A percentile compares a stretch with the other conserved stretches of the same genome.
Evolutionary conservation across 805 yeast genomes (phyloP).

Genomic region (Ascoidea rubescens): DNA sequence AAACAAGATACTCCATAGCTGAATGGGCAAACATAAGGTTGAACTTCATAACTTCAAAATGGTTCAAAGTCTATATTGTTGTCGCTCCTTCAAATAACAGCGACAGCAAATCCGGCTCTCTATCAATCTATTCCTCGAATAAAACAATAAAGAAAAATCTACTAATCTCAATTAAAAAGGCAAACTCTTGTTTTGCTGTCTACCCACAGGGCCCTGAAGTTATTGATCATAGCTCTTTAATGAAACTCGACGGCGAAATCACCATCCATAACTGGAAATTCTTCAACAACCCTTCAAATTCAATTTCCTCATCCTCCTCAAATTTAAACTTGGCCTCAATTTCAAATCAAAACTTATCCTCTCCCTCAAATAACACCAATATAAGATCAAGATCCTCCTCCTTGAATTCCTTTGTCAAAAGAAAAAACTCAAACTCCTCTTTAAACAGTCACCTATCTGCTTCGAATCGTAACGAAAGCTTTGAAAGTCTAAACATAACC

Average conservation of each 20-base stretch:
- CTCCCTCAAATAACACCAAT: not conserved
- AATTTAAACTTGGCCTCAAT: not conserved
- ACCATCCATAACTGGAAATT: conserved; percentile 13
- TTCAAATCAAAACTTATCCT: not conserved
- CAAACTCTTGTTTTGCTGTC: conserved; percentile 35
- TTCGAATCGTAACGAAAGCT: conserved; percentile 3
- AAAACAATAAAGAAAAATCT: conserved; percentile 36
- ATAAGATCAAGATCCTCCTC: conserved; percentile 10
- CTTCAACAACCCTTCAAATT: not conserved
- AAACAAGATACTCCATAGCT: conserved; percentile 28
- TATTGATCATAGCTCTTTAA: conserved; percentile 42
- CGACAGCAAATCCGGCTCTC: conserved; percentile 28
- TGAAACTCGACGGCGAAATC: conserved; percentile 42
- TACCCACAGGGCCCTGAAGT: conserved; percentile 44
- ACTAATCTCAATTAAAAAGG: conserved; percentile 32
- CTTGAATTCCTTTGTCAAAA: conserved; percentile 6
- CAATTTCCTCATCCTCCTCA: not conserved
- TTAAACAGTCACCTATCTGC: not conserved
- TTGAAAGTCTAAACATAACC: conserved; percentile 1
- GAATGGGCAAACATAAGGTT: conserved; percentile 56
- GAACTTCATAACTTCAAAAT: conserved; percentile 41
- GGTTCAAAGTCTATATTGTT: conserved; percentile 42
- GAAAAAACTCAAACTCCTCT: conserved; percentile 1
- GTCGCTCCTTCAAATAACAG: conserved; percentile 29
- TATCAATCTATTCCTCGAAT: conserved; percentile 38